Evolutionary conservation across 768 basidiomycete genomes (phyloP).

Genomic region (Tricholoma furcatifolium): DNA sequence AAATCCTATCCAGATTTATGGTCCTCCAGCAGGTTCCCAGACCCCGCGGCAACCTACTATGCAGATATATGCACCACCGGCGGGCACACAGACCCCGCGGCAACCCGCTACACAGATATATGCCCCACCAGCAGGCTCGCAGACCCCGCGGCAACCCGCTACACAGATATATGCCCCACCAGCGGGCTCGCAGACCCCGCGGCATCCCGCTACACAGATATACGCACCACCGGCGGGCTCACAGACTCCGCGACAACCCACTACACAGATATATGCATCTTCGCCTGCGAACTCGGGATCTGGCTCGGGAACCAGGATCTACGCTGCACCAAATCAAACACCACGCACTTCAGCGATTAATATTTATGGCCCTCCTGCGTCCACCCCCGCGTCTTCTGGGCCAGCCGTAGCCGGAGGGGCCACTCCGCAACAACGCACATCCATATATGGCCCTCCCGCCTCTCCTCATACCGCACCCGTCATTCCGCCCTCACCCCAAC

Average conservation of each 20-base stretch:
- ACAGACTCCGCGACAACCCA: background rate
- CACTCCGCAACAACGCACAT: background rate
- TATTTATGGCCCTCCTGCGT: background rate
- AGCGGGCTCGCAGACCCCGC: background rate
- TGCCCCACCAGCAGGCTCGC: background rate
- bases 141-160: background rate
- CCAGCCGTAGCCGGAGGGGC: background rate
- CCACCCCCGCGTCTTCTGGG: background rate
- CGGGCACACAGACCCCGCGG: background rate
- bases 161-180: background rate
- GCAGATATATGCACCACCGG: constrained; percentile 2
- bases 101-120: background rate
- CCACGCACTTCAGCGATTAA: background rate
- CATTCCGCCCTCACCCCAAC: constrained; percentile 1
- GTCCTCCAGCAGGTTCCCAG: background rate
- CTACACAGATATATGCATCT: background rate
- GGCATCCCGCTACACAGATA: background rate
- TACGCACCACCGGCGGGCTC: background rate
- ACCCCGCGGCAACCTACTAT: constrained; percentile 3
- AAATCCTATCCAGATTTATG: background rate
- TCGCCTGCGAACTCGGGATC: background rate
- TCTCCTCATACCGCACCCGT: background rate
- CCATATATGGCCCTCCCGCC: constrained; percentile 2
- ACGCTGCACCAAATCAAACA: background rate
- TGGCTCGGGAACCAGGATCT: background rate